Conservation (phyloP, 768 basidiomycete species). For the Amanita subjunquillea region DNA sequence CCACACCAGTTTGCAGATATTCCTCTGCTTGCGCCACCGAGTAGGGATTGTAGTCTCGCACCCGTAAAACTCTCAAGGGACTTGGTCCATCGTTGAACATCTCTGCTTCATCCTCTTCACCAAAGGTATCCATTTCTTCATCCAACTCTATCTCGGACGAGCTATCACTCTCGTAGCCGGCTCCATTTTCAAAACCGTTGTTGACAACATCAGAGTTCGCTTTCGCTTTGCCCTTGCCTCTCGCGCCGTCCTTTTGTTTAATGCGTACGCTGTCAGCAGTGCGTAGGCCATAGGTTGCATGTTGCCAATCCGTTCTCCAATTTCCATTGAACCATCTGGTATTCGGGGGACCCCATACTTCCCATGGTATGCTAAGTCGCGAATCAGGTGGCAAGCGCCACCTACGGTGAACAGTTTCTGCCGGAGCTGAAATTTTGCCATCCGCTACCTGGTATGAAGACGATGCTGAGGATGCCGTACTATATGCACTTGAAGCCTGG, state of each 20-base stretch:
- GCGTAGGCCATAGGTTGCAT: conserved; percentile 40
- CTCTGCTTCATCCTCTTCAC: conserved; percentile 2
- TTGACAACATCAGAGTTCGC: background rate
- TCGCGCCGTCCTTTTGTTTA: conserved; percentile 6
- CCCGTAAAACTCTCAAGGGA: conserved; percentile 16
- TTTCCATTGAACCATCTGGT: conserved; percentile 46
- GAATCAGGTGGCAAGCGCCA: background rate
- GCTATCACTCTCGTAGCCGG: conserved; percentile 2
- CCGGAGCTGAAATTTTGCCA: background rate
- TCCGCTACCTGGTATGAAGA: background rate
- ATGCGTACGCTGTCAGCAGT: conserved; percentile 34
- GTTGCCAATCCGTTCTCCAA: conserved; percentile 44
- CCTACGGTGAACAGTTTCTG: background rate
- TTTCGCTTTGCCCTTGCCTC: background rate
- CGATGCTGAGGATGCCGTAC: background rate
- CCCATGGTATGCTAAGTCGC: conserved; percentile 25
- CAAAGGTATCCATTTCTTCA: conserved; percentile 6
- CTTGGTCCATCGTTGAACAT: conserved; percentile 2
- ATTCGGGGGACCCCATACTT: conserved; percentile 38
- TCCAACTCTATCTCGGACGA: conserved; percentile 7
- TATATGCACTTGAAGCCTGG: background rate
- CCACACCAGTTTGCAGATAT: background rate
- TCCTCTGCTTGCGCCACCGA: conserved; percentile 10
- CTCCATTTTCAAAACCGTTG: conserved; percentile 4
- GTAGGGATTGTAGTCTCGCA: conserved; percentile 30